phyloP scores from a whole-genome alignment of 2,329 filamentous ascomycete species.

The Thermochaetoides dissita region DNA sequence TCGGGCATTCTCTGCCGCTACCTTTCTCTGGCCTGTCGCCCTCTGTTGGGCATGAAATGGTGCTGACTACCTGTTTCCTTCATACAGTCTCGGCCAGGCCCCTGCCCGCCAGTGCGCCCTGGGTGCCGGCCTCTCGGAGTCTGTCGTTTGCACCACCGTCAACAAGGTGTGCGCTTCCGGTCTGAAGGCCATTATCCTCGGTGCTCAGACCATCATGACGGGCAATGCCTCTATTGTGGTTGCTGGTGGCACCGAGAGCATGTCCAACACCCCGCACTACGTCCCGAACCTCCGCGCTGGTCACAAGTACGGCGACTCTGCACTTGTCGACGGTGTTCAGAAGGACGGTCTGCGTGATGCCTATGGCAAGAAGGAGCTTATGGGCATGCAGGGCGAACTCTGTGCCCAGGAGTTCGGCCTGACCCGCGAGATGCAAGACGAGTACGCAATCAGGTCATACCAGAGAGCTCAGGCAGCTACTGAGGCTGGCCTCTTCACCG shows the following conservation, averaged over 20 bases:
- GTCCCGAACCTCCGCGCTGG: constrained; percentile 74
- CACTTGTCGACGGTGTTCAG: constrained; percentile 76
- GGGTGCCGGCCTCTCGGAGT: constrained; percentile 68
- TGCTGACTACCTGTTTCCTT: constrained; percentile 9
- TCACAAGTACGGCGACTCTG: constrained; percentile 87
- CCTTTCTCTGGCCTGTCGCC: neutral
- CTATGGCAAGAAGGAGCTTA: constrained; percentile 84
- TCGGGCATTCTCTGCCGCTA: neutral
- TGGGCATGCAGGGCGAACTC: constrained; percentile 87
- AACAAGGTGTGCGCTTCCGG: constrained; percentile 99
- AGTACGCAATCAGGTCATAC: constrained; percentile 91
- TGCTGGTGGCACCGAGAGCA: constrained; percentile 90
- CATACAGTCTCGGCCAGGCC: constrained; percentile 73
- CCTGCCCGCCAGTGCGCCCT: constrained; percentile 90
- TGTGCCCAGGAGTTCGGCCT: constrained; percentile 75
- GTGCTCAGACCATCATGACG: constrained; percentile 93
- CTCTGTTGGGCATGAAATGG: neutral
- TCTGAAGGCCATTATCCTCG: constrained; percentile 87
- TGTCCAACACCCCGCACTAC: constrained; percentile 97
- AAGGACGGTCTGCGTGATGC: constrained; percentile 92
- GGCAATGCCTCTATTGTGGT: constrained; percentile 88
- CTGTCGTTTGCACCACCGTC: constrained; percentile 75
- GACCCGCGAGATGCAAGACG: constrained; percentile 75
- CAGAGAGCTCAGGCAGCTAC: constrained; percentile 82
- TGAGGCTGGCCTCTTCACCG: constrained; percentile 67